Conservation (phyloP, 768 basidiomycete species). For the Ramaria rubella region DNA sequence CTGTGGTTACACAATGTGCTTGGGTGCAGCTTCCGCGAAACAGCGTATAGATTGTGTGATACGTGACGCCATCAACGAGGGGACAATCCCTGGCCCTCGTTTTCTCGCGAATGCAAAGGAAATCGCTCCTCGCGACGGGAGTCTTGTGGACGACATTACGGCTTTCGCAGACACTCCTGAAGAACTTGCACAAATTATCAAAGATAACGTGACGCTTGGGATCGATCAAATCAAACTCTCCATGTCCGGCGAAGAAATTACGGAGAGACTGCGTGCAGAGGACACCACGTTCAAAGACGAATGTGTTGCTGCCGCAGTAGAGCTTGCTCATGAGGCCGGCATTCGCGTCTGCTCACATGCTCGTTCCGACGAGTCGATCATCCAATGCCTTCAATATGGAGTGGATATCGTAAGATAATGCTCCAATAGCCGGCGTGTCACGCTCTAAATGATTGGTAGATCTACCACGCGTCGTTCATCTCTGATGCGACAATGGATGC, state of each 20-base stretch:
- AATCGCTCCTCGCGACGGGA: slow-evolving; percentile 28
- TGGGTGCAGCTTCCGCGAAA: slow-evolving; percentile 32
- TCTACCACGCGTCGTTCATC: slow-evolving; percentile 28
- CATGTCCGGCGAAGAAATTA: slow-evolving; percentile 34
- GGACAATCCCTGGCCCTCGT: slow-evolving; percentile 31
- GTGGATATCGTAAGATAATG: slow-evolving; percentile 29
- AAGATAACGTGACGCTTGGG: slow-evolving; percentile 18
- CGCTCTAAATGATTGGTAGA: no score
- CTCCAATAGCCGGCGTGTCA: no score
- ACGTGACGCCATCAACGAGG: slow-evolving; percentile 28
- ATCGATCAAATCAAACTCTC: slow-evolving; percentile 24
- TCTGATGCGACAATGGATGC: slow-evolving; percentile 32
- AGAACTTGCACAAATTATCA: slow-evolving; percentile 24
- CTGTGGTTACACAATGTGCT: slow-evolving; percentile 34
- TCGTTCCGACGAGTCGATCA: slow-evolving; percentile 27
- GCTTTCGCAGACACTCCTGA: slow-evolving; percentile 24
- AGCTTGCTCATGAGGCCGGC: slow-evolving; percentile 28
- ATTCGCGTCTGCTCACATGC: slow-evolving; percentile 34
- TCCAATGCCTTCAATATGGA: slow-evolving; percentile 32
- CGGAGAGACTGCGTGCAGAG: slow-evolving; percentile 29
- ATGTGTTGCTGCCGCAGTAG: slow-evolving; percentile 28
- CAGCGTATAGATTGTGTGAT: slow-evolving; percentile 28
- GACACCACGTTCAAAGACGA: slow-evolving; percentile 30
- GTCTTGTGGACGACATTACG: slow-evolving; percentile 28
- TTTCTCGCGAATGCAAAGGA: slow-evolving; percentile 32